A percentile compares a stretch with the other conserved stretches of the same genome.
These are phyloP conservation scores for Podospora didyma DNA, from an alignment of 495 filamentous ascomycete species.

Conservation along the genomic window DNA sequence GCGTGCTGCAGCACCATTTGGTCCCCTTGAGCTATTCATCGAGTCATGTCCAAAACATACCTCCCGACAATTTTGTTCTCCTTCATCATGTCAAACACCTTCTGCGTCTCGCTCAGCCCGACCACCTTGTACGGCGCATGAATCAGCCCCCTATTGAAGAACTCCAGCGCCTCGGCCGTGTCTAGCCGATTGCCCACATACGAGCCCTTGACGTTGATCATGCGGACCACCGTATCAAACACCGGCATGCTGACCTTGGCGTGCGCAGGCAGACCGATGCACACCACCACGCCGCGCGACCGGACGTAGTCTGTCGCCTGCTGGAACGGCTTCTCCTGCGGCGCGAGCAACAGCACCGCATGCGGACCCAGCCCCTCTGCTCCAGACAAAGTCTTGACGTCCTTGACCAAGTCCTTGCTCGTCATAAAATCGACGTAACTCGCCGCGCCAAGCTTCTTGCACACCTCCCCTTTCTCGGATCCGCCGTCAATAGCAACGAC, in stretches of 20 bases:
- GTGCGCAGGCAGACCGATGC: slow-evolving; percentile 77
- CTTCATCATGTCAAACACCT: slow-evolving; percentile 72
- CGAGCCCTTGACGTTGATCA: slow-evolving; percentile 89
- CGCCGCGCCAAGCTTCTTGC: slow-evolving; percentile 60
- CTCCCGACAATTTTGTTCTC: slow-evolving; percentile 79
- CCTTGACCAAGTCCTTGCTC: slow-evolving; percentile 69
- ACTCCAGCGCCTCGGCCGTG: slow-evolving; percentile 79
- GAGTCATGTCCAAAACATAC: slow-evolving; percentile 78
- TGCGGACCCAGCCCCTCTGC: slow-evolving; percentile 79
- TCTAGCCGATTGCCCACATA: slow-evolving; percentile 92
- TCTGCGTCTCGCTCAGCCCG: slow-evolving; percentile 69
- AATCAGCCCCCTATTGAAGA: slow-evolving; percentile 78
- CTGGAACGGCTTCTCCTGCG: slow-evolving; percentile 87
- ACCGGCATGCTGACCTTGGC: slow-evolving; percentile 79
- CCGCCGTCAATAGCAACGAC: slow-evolving; percentile 76
- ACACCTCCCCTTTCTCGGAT: slow-evolving; percentile 70
- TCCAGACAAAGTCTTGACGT: slow-evolving; percentile 76
- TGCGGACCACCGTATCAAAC: slow-evolving; percentile 75
- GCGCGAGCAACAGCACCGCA: slow-evolving; percentile 81
- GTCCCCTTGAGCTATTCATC: too few relatives aligned
- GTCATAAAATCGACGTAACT: slow-evolving; percentile 75
- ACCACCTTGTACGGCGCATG: slow-evolving; percentile 80
- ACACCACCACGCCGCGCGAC: slow-evolving; percentile 71
- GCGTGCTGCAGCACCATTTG: too few relatives aligned
- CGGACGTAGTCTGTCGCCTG: slow-evolving; percentile 82